Percentiles rank a stretch among this genome's conserved stretches.
phyloP scores from a whole-genome alignment of 306 rosid genomes.

The Elaeagnus macrophylla region DNA sequence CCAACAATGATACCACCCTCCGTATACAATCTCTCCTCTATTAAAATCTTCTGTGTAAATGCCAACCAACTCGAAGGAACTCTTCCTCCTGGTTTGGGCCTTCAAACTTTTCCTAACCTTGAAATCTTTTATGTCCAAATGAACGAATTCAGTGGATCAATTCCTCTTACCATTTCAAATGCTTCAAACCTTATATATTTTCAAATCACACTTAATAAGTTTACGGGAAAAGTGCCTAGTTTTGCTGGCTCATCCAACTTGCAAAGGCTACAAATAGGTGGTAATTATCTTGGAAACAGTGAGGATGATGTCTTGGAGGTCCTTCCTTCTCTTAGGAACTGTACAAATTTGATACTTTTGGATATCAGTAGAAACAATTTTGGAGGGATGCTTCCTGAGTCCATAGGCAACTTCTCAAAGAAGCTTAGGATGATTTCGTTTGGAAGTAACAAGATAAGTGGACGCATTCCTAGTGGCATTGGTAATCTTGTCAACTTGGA shows the following conservation, averaged over 20 bases:
- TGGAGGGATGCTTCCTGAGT: constrained; percentile 17
- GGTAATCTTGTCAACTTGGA: constrained; percentile 18
- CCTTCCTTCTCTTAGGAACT: constrained; percentile 15
- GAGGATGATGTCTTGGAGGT: constrained; percentile 17
- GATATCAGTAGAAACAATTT: constrained; percentile 13
- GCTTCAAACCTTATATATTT: constrained; percentile 8
- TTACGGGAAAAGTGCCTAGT: constrained; percentile 22
- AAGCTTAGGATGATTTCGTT: neutral
- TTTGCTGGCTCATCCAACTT: constrained; percentile 1
- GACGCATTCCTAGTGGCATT: constrained; percentile 18
- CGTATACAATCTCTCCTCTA: constrained; percentile 19
- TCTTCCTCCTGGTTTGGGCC: constrained; percentile 20
- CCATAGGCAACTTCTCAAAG: constrained; percentile 21
- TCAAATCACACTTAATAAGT: neutral
- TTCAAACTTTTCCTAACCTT: constrained; percentile 13
- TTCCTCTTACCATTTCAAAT: constrained; percentile 20
- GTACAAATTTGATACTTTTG: neutral
- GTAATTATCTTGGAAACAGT: constrained; percentile 15
- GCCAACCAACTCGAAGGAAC: constrained; percentile 18
- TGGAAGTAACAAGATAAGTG: constrained; percentile 12
- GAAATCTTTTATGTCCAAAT: neutral
- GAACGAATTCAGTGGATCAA: constrained; percentile 16
- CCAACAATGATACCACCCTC: constrained; percentile 26
- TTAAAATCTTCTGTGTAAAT: neutral
- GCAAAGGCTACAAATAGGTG: neutral